These are phyloP conservation scores for Eucalyptus marginata DNA, from an alignment of 345 rosid species.

Conservation along the genomic window DNA sequence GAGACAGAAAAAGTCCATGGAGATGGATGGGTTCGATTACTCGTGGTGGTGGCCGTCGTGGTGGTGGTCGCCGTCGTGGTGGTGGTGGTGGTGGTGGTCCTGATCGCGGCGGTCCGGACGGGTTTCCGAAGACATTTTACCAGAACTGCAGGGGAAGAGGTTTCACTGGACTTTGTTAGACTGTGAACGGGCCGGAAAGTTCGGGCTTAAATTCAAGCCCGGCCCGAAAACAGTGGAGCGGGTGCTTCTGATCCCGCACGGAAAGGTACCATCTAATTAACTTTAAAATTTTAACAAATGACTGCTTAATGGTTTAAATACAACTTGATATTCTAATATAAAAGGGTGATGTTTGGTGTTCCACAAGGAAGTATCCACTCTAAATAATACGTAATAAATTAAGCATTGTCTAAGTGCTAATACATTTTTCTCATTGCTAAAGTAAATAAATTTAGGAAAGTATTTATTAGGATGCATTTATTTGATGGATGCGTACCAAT, in stretches of 20 bases:
- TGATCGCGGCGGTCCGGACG: slow-evolving; percentile 8
- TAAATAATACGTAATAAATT: neutral
- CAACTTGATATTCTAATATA: neutral
- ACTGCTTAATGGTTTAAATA: neutral
- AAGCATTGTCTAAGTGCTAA: neutral
- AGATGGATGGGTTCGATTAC: neutral
- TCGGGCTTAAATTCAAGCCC: neutral
- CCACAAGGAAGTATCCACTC: neutral
- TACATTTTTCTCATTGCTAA: neutral
- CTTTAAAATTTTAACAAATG: neutral
- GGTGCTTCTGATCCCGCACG: neutral
- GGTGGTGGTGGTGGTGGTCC: neutral
- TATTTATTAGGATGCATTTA: neutral
- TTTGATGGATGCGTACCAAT: neutral
- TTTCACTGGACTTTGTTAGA: neutral
- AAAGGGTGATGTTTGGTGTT: neutral
- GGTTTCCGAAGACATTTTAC: neutral
- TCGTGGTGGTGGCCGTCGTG: neutral
- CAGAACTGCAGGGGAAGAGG: neutral
- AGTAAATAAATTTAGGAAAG: neutral
- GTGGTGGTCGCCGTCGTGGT: slow-evolving; percentile 5
- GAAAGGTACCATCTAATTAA: neutral
- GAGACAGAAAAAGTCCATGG: neutral
- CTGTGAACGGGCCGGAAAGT: neutral
- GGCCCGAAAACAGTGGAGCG: neutral